Evolutionary conservation across 495 filamentous ascomycete genomes (phyloP).

Genomic region (Astrothelium subdiscretum): DNA sequence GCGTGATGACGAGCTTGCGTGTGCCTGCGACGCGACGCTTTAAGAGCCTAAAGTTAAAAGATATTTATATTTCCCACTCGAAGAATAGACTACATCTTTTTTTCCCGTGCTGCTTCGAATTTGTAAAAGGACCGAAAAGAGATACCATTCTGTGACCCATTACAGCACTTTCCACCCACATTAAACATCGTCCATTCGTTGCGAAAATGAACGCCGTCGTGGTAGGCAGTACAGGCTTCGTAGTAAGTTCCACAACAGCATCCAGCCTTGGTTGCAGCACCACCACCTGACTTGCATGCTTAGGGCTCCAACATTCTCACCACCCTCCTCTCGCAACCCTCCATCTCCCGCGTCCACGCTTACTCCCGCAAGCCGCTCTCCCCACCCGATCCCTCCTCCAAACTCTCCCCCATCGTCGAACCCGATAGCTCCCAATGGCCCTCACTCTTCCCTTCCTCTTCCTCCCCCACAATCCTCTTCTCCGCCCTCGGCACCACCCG

Average conservation of each 20-base stretch:
- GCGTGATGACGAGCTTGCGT: not conserved
- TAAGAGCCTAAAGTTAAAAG: too few relatives aligned
- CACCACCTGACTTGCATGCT: not conserved
- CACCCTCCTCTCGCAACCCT: slow-evolving; percentile 22
- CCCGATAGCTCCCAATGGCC: slow-evolving; percentile 25
- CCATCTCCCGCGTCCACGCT: slow-evolving; percentile 23
- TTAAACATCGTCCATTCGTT: not conserved
- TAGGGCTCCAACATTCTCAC: slow-evolving; percentile 29
- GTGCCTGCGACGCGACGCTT: too few relatives aligned
- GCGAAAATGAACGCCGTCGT: slow-evolving; percentile 13
- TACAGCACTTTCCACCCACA: not conserved
- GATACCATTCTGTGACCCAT: not conserved
- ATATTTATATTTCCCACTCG: too few relatives aligned
- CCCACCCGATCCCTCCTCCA: slow-evolving; percentile 6
- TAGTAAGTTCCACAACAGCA: slow-evolving; percentile 15
- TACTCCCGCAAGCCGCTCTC: slow-evolving; percentile 26
- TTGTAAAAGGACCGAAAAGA: too few relatives aligned
- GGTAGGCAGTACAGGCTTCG: slow-evolving; percentile 29
- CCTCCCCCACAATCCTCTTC: slow-evolving; percentile 30
- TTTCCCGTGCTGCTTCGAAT: too few relatives aligned
- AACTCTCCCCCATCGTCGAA: slow-evolving; percentile 20
- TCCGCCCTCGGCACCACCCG: slow-evolving; percentile 38
- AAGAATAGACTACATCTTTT: not conserved
- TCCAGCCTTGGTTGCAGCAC: not conserved
- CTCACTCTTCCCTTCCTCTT: slow-evolving; percentile 29